These are phyloP conservation scores for Neofusicoccum cordaticola DNA, from an alignment of 2,329 filamentous ascomycete genomes.

Conservation along the genomic window DNA sequence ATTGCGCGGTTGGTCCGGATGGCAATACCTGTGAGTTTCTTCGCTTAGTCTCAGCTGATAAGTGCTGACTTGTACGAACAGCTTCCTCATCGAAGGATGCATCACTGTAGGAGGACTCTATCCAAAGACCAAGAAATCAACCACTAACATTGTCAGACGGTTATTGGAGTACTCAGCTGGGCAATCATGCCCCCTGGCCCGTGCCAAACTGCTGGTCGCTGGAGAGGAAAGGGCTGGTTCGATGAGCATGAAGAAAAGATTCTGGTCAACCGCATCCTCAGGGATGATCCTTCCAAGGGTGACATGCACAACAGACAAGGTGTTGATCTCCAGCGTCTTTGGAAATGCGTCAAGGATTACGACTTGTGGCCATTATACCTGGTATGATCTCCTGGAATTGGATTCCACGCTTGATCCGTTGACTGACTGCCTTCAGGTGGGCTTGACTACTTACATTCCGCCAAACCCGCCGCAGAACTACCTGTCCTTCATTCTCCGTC, in stretches of 20 bases:
- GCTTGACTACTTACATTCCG: constrained; percentile 41
- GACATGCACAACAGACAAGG: constrained; percentile 38
- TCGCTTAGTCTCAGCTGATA: not conserved
- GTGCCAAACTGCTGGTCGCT: constrained; percentile 2
- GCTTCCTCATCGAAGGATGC: constrained; percentile 26
- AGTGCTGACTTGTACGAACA: not conserved
- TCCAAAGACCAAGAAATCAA: not conserved
- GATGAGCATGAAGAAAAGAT: constrained; percentile 9
- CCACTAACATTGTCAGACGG: not conserved
- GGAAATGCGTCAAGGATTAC: constrained; percentile 34
- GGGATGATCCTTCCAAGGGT: constrained; percentile 24
- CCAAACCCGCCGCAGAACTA: constrained; percentile 45
- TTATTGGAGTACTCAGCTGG: constrained; percentile 53
- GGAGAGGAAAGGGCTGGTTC: constrained; percentile 8
- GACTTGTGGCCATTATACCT: constrained; percentile 40
- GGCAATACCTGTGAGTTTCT: constrained; percentile 50
- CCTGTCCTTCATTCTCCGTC: constrained; percentile 45
- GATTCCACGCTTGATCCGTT: fast-evolving
- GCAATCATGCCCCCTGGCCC: not conserved
- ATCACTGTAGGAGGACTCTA: constrained; percentile 42
- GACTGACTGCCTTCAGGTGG: constrained; percentile 20
- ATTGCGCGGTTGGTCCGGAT: constrained; percentile 41
- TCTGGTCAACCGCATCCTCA: constrained; percentile 14
- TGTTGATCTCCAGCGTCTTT: constrained; percentile 29
- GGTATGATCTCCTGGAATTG: not conserved